Base-by-base conservation (phyloP, 352 stramenopile genomes). In the Phytophthora constricta region DNA sequence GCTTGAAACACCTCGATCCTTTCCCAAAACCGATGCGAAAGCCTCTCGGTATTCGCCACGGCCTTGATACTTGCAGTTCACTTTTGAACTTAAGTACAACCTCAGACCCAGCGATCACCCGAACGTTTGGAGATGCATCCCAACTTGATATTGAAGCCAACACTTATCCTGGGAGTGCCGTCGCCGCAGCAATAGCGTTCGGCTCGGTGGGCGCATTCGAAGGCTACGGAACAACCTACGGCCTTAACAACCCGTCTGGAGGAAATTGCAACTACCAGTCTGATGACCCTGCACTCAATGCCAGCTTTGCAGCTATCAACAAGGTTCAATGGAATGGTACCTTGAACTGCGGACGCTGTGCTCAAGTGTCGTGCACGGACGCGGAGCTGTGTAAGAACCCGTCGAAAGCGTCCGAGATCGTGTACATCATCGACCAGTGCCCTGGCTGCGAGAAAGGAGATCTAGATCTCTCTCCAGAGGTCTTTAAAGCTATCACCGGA, bases 251-350 rank as follows among this genome's bases (percentile, higher is more conserved):
- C 5, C 65, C 58, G 13, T 68, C 65, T 13, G 58, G 65, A 7
- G 65, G 65, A 20, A 72, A 72, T 20, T 72, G 65, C 39, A 68
- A 68, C 59, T 60, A 67, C 17, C 61, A 62, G 65, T 22, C 52
- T 10, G 67, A 61, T 26, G 56, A 58, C 17, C 16, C 53, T 0
- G 33, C 37, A 9, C 56, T 57, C 17, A 13, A 58, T 5, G 47
- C 50, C 27, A 68, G 68, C 39, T 67, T 58, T 23, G 63, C 52
- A 13, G 63, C 63, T 11, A 55, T 70, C 41, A 70, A 70, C 56
- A 46, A 57, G 17, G 56, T 20, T 3, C 63, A 70, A 70, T 70
- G 63, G 63, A 48, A 70, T 23, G 42, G 22, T 17, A 61, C 48
- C 3, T 61, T 70, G 63, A 66, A 58, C 42, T 70, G 63, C 14